Conservation (phyloP, 2,329 filamentous ascomycete species). For the Paracoccidioides lutzii region DNA sequence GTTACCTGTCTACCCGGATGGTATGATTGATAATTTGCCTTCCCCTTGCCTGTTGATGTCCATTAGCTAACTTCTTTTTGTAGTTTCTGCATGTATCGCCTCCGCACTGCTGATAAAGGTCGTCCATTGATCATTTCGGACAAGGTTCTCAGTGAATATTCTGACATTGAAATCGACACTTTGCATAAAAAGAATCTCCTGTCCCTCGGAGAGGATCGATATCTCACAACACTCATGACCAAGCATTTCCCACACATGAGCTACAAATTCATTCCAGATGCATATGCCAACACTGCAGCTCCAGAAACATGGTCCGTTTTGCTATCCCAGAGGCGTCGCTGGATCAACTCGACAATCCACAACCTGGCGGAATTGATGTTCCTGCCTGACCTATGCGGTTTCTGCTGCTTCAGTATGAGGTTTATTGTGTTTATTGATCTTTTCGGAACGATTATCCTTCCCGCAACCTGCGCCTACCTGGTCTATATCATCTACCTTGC, state of each 20-base stretch:
- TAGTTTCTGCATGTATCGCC: slow-evolving; percentile 98
- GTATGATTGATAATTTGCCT: slow-evolving; percentile 44
- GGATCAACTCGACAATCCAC: slow-evolving; percentile 99
- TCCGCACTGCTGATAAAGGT: slow-evolving; percentile 85
- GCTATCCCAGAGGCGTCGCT: slow-evolving; percentile 92
- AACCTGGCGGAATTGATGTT: slow-evolving; percentile 85
- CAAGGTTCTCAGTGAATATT: slow-evolving; percentile 75
- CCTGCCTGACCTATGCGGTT: slow-evolving; percentile 88
- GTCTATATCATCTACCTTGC: slow-evolving; percentile 76
- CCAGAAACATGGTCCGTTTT: slow-evolving; percentile 90
- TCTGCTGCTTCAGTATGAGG: slow-evolving; percentile 97
- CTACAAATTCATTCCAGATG: slow-evolving; percentile 90
- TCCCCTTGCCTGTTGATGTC: neutral
- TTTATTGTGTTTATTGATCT: slow-evolving; percentile 94
- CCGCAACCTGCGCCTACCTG: slow-evolving; percentile 75
- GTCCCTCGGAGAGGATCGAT: slow-evolving; percentile 92
- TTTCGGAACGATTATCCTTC: slow-evolving; percentile 80
- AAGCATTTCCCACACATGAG: slow-evolving; percentile 94
- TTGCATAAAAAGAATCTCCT: slow-evolving; percentile 90
- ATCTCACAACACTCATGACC: slow-evolving; percentile 92
- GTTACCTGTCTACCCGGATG: slow-evolving; percentile 98
- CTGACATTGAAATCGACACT: slow-evolving; percentile 79
- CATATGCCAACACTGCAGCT: slow-evolving; percentile 84
- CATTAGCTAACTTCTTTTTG: slow-evolving; percentile 24
- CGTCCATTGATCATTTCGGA: slow-evolving; percentile 90